A percentile compares a stretch with the other conserved stretches of the same genome.
These are phyloP conservation scores for Trypanosoma congolense DNA, from an alignment of 208 protist genomes.

Conservation along the genomic window DNA sequence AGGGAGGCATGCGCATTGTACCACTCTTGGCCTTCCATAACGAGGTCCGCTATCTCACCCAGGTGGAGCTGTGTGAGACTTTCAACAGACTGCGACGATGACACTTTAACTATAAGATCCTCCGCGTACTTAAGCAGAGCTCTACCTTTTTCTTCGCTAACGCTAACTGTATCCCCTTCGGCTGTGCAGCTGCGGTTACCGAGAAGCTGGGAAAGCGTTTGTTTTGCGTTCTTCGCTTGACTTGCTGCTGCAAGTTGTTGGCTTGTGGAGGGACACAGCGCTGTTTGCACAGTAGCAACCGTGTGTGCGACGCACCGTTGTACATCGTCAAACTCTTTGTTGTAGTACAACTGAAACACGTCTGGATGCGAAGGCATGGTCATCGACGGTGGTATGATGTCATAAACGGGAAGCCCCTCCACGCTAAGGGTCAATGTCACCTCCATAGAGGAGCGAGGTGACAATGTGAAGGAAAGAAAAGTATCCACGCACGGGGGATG, in stretches of 20 bases:
- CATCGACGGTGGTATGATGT: conserved; percentile 23
- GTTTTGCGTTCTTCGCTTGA: conserved; percentile 3
- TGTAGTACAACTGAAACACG: conserved; percentile 11
- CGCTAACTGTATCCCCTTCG: background rate
- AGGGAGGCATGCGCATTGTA: conserved; percentile 1
- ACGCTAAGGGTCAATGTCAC: conserved; percentile 28
- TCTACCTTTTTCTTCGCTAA: conserved; percentile 4
- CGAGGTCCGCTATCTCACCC: conserved; percentile 6
- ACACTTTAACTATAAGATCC: conserved; percentile 7
- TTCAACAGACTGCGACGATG: conserved; percentile 4
- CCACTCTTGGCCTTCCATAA: conserved; percentile 16
- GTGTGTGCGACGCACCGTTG: conserved; percentile 3
- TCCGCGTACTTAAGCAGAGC: conserved; percentile 8
- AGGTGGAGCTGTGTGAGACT: conserved; percentile 1
- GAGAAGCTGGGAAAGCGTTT: background rate
- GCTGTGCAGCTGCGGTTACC: background rate
- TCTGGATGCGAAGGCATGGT: conserved; percentile 13
- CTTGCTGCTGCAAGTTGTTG: background rate
- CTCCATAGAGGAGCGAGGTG: conserved; percentile 6
- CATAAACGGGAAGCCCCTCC: conserved; percentile 17
- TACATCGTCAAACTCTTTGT: conserved; percentile 18
- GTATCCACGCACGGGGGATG: conserved; percentile 5
- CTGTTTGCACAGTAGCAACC: conserved; percentile 4
- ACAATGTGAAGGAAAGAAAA: conserved; percentile 16
- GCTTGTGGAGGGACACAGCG: background rate